Base-by-base conservation (phyloP, 1,284 basidiomycete genomes). In the Hymenochaete sp. region DNA sequence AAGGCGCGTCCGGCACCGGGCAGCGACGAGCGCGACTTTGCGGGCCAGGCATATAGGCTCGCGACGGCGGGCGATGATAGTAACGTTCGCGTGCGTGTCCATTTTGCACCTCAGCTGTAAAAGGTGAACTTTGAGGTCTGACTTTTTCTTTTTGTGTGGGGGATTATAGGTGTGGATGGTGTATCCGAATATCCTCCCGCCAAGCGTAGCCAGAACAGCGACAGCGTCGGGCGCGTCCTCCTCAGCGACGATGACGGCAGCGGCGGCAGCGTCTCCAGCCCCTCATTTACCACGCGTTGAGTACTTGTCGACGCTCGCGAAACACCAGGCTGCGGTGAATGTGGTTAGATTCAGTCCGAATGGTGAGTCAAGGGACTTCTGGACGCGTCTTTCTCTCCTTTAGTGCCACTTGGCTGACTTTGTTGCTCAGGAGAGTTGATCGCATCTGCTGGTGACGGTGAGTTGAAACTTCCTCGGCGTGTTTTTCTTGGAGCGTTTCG, bases 61-160 rank as follows among this genome's bases (percentile, higher is more conserved):
- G 95, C 93, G 0, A 98, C 96, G 0, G 93, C 85, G 8, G 95
- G 95, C 38, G 95, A 95, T 59, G 95, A 99, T 62, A 97, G 95
- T 61, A 88, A 95, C 69, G 91, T 98, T 57, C 72, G 93, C 61
- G 93, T 97, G 58, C 64, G 88, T 52, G 50, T n/a, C n/a, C n/a
- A n/a, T n/a, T n/a, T 47, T 46, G 32, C 25, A 36, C 25, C 13
- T 7, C 26, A 14, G 14, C 32, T 25, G n/a, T 13, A 7, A 35
- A 5, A 35, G 13, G 32, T 6, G 21, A 16, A 14, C 14, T 10
- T 14, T 31, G 9, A 31, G 9, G 28, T 31, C 10, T 31, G 28
- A 10, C 9, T 31, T 9, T 31, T 9, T 14, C 28, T 31, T 10
- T 31, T 9, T 31, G 28, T 31, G 28, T 37, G 31, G 44, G 38